phyloP scores from a whole-genome alignment of 2,329 filamentous ascomycete species.

The Dothideomycetidae sp. region DNA sequence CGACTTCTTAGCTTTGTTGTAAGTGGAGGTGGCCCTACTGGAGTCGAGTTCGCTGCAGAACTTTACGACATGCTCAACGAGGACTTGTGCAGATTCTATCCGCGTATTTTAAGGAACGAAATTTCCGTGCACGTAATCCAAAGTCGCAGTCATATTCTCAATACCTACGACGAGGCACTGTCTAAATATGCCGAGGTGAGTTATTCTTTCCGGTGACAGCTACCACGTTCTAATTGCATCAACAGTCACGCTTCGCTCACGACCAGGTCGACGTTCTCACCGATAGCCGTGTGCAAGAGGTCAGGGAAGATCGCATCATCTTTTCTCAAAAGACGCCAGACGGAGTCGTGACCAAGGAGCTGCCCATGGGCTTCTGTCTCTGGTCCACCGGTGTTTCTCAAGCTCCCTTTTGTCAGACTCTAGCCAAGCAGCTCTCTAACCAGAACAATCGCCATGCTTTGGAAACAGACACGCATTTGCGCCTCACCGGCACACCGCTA shows the following conservation, averaged over 20 bases:
- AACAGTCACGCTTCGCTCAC: slow-evolving; percentile 74
- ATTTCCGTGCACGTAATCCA: slow-evolving; percentile 97
- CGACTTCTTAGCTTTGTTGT: slow-evolving; percentile 90
- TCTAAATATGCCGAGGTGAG: slow-evolving; percentile 87
- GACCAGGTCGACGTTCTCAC: slow-evolving; percentile 86
- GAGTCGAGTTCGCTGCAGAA: slow-evolving; percentile 94
- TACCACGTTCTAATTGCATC: too few species aligned
- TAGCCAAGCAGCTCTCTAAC: slow-evolving; percentile 60
- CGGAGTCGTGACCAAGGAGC: slow-evolving; percentile 68
- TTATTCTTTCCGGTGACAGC: too few species aligned
- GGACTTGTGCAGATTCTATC: slow-evolving; percentile 71
- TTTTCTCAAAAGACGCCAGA: slow-evolving; percentile 77
- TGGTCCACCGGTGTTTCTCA: slow-evolving; percentile 96
- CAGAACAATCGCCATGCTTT: slow-evolving; percentile 86
- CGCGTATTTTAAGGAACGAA: slow-evolving; percentile 82
- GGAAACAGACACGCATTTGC: slow-evolving; percentile 87
- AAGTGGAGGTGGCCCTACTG: slow-evolving; percentile 86
- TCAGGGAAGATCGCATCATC: slow-evolving; percentile 66
- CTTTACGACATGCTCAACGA: slow-evolving; percentile 94
- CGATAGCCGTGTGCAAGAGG: slow-evolving; percentile 85
- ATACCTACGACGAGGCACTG: slow-evolving; percentile 92
- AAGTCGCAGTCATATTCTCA: slow-evolving; percentile 84
- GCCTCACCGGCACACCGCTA: slow-evolving; percentile 72
- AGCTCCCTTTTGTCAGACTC: slow-evolving; percentile 59
- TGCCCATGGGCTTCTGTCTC: slow-evolving; percentile 89